Conservation (phyloP, 2,329 filamentous ascomycete genomes). For the Penicillium sp. region DNA sequence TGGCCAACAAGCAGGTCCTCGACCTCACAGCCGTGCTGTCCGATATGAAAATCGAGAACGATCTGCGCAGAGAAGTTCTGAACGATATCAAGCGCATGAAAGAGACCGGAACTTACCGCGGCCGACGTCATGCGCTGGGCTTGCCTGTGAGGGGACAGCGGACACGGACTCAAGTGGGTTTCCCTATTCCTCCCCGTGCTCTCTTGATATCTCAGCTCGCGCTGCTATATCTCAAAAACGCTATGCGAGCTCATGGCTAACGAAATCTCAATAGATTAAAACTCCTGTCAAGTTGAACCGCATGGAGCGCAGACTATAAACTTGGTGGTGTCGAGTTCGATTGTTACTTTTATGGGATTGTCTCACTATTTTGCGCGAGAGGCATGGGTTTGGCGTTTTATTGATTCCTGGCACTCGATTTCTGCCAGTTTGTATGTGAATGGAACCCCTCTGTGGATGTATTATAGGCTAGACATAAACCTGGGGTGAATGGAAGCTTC, state of each 20-base stretch:
- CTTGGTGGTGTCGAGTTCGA: constrained; percentile 6
- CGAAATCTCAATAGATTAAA: constrained; percentile 49
- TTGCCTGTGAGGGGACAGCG: constrained; percentile 88
- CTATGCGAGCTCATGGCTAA: constrained; percentile 21
- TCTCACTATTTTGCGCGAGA: constrained; percentile 22
- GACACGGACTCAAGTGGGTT: constrained; percentile 70
- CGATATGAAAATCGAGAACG: constrained; percentile 91
- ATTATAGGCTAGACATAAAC: constrained; percentile 22
- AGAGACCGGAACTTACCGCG: constrained; percentile 88
- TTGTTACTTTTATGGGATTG: constrained; percentile 23
- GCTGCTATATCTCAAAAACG: neutral
- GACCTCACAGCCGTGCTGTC: constrained; percentile 82
- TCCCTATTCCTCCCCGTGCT: constrained; percentile 3
- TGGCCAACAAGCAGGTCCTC: constrained; percentile 74
- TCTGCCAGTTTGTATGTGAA: constrained; percentile 22
- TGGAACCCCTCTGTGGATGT: constrained; percentile 20
- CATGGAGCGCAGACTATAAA: constrained; percentile 53
- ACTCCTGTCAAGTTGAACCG: constrained; percentile 61
- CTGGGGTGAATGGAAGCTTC: constrained; percentile 3
- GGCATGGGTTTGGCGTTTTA: constrained; percentile 30
- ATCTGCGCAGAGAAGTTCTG: constrained; percentile 71
- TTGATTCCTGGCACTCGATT: constrained; percentile 19
- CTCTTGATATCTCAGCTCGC: neutral
- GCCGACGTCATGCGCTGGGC: constrained; percentile 86
- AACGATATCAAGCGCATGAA: constrained; percentile 84